These are phyloP conservation scores for Meripilus lineatus DNA, from an alignment of 1,284 basidiomycete species.

Conservation along the genomic window DNA sequence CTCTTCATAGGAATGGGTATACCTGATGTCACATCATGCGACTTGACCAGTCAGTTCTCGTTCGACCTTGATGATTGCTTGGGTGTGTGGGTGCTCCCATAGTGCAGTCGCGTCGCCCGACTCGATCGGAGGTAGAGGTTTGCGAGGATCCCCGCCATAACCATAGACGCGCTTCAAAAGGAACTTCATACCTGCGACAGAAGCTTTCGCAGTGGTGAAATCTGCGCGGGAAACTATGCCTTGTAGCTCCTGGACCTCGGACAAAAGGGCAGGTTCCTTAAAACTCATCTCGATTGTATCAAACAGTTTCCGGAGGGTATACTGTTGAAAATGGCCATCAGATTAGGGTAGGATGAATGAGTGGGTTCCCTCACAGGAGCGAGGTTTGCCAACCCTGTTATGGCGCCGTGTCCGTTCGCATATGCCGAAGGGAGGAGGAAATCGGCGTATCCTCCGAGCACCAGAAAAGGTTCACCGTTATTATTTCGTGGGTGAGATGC, in stretches of 20 bases:
- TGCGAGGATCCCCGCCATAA: constrained; percentile 73
- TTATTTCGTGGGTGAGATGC: constrained; percentile 62
- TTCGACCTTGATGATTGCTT: constrained; percentile 65
- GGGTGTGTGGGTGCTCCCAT: constrained; percentile 68
- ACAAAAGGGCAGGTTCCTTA: constrained; percentile 50
- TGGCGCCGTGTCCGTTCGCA: constrained; percentile 47
- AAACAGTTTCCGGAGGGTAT: constrained; percentile 61
- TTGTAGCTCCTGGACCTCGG: constrained; percentile 73
- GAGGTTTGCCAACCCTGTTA: constrained; percentile 53
- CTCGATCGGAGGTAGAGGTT: constrained; percentile 67
- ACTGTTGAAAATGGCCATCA: constrained; percentile 29
- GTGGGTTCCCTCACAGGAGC: constrained; percentile 33
- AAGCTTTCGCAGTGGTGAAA: constrained; percentile 71
- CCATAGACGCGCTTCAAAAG: constrained; percentile 71
- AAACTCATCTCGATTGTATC: constrained; percentile 51
- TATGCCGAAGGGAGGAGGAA: constrained; percentile 47
- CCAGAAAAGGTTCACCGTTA: constrained; percentile 57
- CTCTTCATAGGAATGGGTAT: too few relatives aligned
- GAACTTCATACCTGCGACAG: constrained; percentile 81
- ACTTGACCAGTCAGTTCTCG: constrained; percentile 50
- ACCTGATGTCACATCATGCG: too few relatives aligned
- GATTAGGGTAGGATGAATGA: not conserved
- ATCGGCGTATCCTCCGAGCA: constrained; percentile 53
- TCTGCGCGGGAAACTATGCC: constrained; percentile 79
- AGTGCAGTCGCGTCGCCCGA: constrained; percentile 50